Evolutionary conservation across 2,329 filamentous ascomycete species (phyloP).

Genomic region (Cladosporium colombiae): DNA sequence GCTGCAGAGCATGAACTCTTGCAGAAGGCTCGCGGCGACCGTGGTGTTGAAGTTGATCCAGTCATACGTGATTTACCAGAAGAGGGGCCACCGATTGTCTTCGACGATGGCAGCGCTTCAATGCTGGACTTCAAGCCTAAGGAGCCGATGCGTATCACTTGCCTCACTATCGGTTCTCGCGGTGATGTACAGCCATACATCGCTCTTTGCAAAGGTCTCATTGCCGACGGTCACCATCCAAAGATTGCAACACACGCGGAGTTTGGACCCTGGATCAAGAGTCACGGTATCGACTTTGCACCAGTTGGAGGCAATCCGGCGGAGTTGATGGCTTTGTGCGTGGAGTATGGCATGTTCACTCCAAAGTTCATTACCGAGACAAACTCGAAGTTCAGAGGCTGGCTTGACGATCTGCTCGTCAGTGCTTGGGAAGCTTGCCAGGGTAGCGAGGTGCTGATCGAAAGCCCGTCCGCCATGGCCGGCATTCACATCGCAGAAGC

Average conservation of each 20-base stretch:
- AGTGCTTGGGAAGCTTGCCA: constrained; percentile 84
- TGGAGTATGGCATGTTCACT: constrained; percentile 97
- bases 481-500: constrained; percentile 97
- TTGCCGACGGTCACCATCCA: constrained; percentile 82
- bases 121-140: constrained; percentile 88
- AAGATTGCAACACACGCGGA: constrained; percentile 90
- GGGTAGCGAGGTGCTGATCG: constrained; percentile 85
- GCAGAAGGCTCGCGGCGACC: constrained; percentile 65
- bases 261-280: constrained; percentile 84
- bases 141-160: constrained; percentile 79
- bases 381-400: constrained; percentile 84
- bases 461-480: constrained; percentile 94
- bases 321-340: constrained; percentile 93
- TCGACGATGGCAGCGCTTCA: constrained; percentile 85
- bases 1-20: constrained; percentile 59
- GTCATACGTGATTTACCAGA: constrained; percentile 28
- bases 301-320: constrained; percentile 87
- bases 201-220: constrained; percentile 84
- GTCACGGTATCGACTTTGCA: constrained; percentile 91
- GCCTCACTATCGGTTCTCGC: constrained; percentile 90
- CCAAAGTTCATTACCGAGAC: constrained; percentile 87
- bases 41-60: constrained; percentile 40
- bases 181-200: constrained; percentile 98
- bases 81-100: constrained; percentile 74
- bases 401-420: constrained; percentile 84